Conservation (phyloP, 345 rosid genomes). For the Boechera divaricarpa region DNA sequence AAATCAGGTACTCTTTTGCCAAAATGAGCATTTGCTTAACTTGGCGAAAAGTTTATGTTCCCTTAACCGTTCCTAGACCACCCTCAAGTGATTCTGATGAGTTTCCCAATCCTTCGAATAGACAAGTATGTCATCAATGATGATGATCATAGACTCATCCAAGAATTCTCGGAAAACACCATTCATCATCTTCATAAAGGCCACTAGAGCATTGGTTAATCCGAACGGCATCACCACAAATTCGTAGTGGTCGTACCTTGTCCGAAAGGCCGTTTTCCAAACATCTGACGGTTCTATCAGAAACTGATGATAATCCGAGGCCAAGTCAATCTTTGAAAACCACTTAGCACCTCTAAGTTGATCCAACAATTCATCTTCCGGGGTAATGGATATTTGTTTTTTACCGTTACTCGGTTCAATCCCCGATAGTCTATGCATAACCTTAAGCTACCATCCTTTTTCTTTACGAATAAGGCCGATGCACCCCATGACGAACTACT, state of each 20-base stretch:
- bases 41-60: not conserved
- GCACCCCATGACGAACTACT: no score
- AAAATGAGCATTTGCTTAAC: not conserved
- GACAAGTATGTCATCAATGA: not conserved
- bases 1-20: not conserved
- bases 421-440: no score
- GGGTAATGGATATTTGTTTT: no score
- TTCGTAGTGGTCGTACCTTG: not conserved
- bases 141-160: not conserved
- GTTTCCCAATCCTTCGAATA: not conserved
- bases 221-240: not conserved
- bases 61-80: not conserved
- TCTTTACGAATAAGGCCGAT: no score
- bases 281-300: rapidly evolving
- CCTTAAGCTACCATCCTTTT: no score
- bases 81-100: not conserved
- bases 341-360: no score
- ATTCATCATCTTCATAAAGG: not conserved
- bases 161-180: not conserved
- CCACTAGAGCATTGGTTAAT: not conserved
- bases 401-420: no score
- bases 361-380: no score
- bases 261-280: not conserved
- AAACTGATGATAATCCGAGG: not conserved
- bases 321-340: no score